Base-by-base conservation (phyloP, 352 stramenopile genomes). In the Saprolegnia parasitica region DNA sequence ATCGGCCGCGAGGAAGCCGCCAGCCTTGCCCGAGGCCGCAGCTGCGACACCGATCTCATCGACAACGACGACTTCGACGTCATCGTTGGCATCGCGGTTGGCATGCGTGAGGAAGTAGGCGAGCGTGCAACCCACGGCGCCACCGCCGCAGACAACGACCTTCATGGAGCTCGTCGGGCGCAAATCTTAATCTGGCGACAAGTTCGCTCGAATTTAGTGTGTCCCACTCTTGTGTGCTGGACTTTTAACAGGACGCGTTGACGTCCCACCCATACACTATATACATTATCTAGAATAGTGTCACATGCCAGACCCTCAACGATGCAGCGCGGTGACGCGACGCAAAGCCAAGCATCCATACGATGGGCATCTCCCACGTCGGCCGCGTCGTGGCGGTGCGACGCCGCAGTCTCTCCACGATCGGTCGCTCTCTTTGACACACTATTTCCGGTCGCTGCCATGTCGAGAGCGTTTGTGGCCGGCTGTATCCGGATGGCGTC, bases 21-120 rank as follows among this genome's bases (percentile, higher is more conserved):
- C 89, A 0, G 87, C 86, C 71, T 96, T 96, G 15, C 89, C 89
- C 56, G 76, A 88, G 2, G 89, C 87, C 20, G 86, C 87, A 5
- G 79, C 80, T 16, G 86, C 89, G 16, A 89, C 71, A 55, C 46
- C 67, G 26, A 79, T 78, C 15, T 76, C 46, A 74, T 93, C 85
- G 9, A 93, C 62, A 15, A 93, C 73, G 13, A 75, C 85, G 60
- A 86, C 18, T 65, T 60, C 29, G 24, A 61, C 63, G 35, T 37
- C 35, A 9, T 70, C 46, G 4, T 32, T 32, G 23, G 52, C 54
- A 21, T 49, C 49, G n/a, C 9, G 18, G 24, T 23, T 20, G 5
- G 63, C 45, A 18, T 70, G 45, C 5, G 37, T 40, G 18, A 70
- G 32, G 54, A 42, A 70, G 63, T 70, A 70, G 18, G 63, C 63